A percentile compares a stretch with the other conserved stretches of the same genome.
Evolutionary conservation across 805 yeast species (phyloP).

Genomic region (Pichia eremophila): DNA sequence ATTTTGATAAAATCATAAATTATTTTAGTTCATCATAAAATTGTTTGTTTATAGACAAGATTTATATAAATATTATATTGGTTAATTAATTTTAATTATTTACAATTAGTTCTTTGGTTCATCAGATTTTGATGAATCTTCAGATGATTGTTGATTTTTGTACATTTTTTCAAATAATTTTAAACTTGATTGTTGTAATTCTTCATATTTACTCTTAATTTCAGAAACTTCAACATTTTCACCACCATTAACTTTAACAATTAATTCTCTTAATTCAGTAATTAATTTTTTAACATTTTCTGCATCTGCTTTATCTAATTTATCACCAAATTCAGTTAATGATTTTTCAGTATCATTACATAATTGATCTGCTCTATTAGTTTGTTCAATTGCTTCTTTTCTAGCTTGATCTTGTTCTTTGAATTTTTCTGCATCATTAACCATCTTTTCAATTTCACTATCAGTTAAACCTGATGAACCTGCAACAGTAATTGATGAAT

Average conservation of each 20-base stretch:
- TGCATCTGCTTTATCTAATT: constrained; percentile 40
- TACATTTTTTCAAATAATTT: constrained; percentile 68
- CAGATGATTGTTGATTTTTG: constrained; percentile 25
- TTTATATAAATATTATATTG: no score
- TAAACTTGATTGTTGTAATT: constrained; percentile 65
- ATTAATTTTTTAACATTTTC: constrained; percentile 45
- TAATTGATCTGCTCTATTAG: constrained; percentile 68
- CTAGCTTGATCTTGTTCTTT: constrained; percentile 50
- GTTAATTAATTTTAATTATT: neutral
- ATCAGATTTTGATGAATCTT: constrained; percentile 7
- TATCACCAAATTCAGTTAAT: constrained; percentile 63
- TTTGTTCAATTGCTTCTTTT: constrained; percentile 58
- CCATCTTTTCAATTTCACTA: constrained; percentile 52
- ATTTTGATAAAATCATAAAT: no score
- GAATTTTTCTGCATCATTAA: constrained; percentile 57
- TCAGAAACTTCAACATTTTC: constrained; percentile 41
- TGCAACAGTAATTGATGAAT: constrained; percentile 65
- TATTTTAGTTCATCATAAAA: no score
- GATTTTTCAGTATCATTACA: constrained; percentile 87
- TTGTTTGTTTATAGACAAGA: no score
- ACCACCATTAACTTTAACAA: constrained; percentile 49
- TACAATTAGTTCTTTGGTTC: constrained; percentile 9
- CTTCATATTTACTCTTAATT: constrained; percentile 66
- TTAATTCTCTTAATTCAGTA: constrained; percentile 51
- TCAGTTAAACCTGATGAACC: constrained; percentile 63